phyloP scores from a whole-genome alignment of 352 stramenopile species.

The Phytophthora parvispora region DNA sequence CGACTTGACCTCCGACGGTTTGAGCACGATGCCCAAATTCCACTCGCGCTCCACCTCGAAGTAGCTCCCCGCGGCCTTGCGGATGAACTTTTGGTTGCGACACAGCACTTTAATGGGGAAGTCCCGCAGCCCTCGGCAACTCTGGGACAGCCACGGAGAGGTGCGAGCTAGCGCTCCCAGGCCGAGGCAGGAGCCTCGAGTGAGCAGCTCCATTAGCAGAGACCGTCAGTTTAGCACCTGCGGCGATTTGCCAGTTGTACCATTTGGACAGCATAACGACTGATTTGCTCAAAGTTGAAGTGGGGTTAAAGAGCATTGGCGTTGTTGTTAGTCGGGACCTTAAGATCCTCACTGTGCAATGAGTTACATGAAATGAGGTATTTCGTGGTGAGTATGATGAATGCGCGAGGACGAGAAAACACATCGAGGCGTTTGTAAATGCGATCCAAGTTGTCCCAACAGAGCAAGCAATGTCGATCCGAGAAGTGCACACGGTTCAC shows the following conservation, averaged over 20 bases:
- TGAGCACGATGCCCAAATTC: constrained; percentile 75
- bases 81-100: constrained; percentile 76
- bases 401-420: no score
- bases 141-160: constrained; percentile 11
- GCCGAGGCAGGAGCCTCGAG: constrained; percentile 5
- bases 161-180: neutral
- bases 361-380: no score
- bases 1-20: constrained; percentile 85
- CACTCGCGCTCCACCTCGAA: constrained; percentile 82
- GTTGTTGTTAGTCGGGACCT: no score
- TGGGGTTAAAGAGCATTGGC: neutral
- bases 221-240: neutral
- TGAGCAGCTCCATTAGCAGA: constrained; percentile 26
- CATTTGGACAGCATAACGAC: neutral
- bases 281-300: no score
- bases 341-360: no score
- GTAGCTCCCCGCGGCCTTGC: constrained; percentile 50
- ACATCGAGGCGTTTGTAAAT: no score
- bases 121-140: constrained; percentile 49
- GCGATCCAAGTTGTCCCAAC: no score
- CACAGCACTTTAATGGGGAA: constrained; percentile 71
- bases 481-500: no score
- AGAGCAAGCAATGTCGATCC: no score
- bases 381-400: no score
- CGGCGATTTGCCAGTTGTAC: neutral